phyloP scores from a whole-genome alignment of 768 basidiomycete genomes.

The Sarcodon aspratus region DNA sequence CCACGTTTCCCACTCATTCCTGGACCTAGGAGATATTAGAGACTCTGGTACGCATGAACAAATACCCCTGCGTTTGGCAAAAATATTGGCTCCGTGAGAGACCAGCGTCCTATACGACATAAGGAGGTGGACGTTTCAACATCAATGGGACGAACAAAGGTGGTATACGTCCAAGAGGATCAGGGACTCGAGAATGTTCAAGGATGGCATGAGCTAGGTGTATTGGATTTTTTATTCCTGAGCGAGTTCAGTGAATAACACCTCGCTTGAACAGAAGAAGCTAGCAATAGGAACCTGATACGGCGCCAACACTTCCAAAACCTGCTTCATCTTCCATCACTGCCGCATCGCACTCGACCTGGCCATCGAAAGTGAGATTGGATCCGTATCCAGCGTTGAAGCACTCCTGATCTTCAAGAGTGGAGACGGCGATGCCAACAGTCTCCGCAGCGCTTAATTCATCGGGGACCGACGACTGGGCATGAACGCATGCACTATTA shows the following conservation, averaged over 20 bases:
- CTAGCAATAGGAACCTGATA: slow-evolving; percentile 35
- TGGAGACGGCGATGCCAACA: slow-evolving; percentile 40
- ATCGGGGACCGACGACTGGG: slow-evolving; percentile 17
- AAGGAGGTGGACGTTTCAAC: neutral
- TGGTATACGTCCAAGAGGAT: slow-evolving; percentile 53
- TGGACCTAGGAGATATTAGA: slow-evolving; percentile 39
- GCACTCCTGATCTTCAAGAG: slow-evolving; percentile 53
- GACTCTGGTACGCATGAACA: slow-evolving; percentile 27
- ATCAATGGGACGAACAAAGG: slow-evolving; percentile 21
- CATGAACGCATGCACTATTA: slow-evolving; percentile 40
- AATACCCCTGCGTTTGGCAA: slow-evolving; percentile 28
- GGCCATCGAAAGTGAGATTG: slow-evolving; percentile 63
- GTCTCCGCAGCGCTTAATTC: slow-evolving; percentile 26
- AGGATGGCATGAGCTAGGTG: slow-evolving; percentile 45
- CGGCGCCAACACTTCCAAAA: slow-evolving; percentile 69
- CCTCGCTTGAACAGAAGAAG: neutral
- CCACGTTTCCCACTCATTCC: slow-evolving; percentile 53
- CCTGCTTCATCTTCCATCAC: slow-evolving; percentile 43
- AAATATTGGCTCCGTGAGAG: slow-evolving; percentile 44
- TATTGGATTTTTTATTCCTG: slow-evolving; percentile 67
- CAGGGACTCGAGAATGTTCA: slow-evolving; percentile 33
- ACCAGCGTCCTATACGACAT: slow-evolving; percentile 39
- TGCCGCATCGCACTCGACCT: slow-evolving; percentile 75
- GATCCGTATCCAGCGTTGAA: slow-evolving; percentile 77
- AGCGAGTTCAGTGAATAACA: neutral